Evolutionary conservation across 179 eudicot genomes (phyloP).

Genomic region (Patellifolia procumbens): DNA sequence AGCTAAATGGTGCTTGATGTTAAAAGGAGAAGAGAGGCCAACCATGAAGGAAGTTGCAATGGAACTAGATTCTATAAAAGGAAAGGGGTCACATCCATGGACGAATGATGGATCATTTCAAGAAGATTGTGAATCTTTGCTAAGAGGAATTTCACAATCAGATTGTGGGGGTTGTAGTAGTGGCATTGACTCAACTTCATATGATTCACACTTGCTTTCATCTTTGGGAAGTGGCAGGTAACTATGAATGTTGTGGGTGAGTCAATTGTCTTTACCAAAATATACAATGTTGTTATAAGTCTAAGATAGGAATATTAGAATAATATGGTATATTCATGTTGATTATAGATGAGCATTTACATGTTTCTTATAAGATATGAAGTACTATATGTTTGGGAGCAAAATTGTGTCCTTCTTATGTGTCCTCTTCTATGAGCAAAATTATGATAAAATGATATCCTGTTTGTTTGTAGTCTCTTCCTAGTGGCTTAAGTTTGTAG

Average conservation of each 20-base stretch:
- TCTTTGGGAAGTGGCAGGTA: conserved; percentile 1
- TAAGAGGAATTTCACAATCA: not conserved
- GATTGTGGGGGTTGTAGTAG: not conserved
- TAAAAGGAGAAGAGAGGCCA: conserved; percentile 36
- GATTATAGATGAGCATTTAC: too few relatives aligned
- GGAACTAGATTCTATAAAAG: conserved; percentile 32
- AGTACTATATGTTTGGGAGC: too few relatives aligned
- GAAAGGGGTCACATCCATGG: conserved; percentile 11
- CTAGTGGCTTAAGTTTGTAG: too few relatives aligned
- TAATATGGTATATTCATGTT: too few relatives aligned
- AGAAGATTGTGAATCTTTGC: not conserved
- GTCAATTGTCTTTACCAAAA: too few relatives aligned
- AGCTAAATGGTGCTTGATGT: conserved; percentile 25
- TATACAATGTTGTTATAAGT: too few relatives aligned
- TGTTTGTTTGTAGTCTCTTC: too few relatives aligned
- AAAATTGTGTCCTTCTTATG: too few relatives aligned
- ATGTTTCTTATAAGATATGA: too few relatives aligned
- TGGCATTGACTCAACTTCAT: not conserved
- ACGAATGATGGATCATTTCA: not conserved
- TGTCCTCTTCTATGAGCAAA: too few relatives aligned
- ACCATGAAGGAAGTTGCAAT: conserved; percentile 43
- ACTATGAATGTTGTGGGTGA: not conserved
- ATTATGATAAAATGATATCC: too few relatives aligned
- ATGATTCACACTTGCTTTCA: conserved; percentile 3
- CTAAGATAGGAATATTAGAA: too few relatives aligned